A percentile compares a stretch with the other conserved stretches of the same genome.
Conservation (phyloP, 1,284 basidiomycete genomes). For the Tetrapyrgos nigripes region DNA sequence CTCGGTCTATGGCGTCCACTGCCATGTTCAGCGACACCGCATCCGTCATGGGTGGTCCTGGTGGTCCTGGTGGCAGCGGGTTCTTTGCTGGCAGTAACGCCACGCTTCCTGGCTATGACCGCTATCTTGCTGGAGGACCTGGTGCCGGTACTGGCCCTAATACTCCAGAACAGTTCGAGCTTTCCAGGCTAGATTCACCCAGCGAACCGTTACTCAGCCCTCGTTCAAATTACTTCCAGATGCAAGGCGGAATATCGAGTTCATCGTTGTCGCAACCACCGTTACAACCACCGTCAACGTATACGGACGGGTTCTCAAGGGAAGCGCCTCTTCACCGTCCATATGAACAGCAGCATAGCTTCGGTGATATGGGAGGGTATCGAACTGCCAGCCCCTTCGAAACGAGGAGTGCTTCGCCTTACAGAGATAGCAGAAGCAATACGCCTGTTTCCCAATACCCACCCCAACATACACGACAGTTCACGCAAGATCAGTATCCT, state of each 20-base stretch:
- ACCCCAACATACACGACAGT: slow-evolving; percentile 20
- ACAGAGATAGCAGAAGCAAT: slow-evolving; percentile 1
- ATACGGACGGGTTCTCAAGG: slow-evolving; percentile 29
- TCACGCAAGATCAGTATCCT: slow-evolving; percentile 4
- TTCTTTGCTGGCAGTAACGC: slow-evolving; percentile 49
- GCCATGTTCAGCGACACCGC: slow-evolving; percentile 52
- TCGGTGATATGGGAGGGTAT: slow-evolving; percentile 2
- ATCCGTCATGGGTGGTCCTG: slow-evolving; percentile 37
- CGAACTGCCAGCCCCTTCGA: slow-evolving; percentile 9
- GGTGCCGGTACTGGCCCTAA: slow-evolving; percentile 25
- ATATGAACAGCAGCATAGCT: slow-evolving; percentile 10
- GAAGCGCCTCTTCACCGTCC: slow-evolving; percentile 61
- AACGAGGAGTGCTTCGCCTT: not conserved
- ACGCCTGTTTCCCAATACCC: slow-evolving; percentile 19
- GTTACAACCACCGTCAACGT: slow-evolving; percentile 37
- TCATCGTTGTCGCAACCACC: slow-evolving; percentile 40
- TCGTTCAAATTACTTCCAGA: slow-evolving; percentile 30
- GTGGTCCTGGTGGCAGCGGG: slow-evolving; percentile 48
- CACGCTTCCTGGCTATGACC: slow-evolving; percentile 52
- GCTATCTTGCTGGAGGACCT: slow-evolving; percentile 57
- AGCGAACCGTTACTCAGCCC: slow-evolving; percentile 61
- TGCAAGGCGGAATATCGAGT: slow-evolving; percentile 40
- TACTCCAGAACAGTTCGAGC: slow-evolving; percentile 56
- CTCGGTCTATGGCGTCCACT: slow-evolving; percentile 70
- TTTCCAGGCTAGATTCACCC: slow-evolving; percentile 57